Percentiles rank a stretch among this genome's conserved stretches.
These are phyloP conservation scores for Cucurbita maxima DNA, from an alignment of 306 rosid genomes.

Conservation along the genomic window DNA sequence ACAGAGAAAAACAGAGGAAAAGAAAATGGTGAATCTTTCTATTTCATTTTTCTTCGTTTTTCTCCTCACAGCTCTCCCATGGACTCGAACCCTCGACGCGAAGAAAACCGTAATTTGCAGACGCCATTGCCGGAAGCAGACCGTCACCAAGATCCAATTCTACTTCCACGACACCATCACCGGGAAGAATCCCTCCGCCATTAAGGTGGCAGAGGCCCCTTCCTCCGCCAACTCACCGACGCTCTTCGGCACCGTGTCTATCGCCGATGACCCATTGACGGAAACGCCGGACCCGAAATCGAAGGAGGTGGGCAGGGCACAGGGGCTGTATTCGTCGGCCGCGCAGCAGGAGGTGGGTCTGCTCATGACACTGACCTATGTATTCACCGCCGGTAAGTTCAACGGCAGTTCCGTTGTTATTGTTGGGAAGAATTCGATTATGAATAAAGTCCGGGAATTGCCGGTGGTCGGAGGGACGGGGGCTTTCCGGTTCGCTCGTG, in stretches of 20 bases:
- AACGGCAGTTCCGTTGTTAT: slow-evolving; percentile 48
- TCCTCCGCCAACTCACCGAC: slow-evolving; percentile 24
- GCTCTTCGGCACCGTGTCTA: slow-evolving; percentile 37
- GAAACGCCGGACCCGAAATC: slow-evolving; percentile 61
- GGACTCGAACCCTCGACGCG: slow-evolving; percentile 9
- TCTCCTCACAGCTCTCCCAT: neutral
- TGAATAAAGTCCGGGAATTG: slow-evolving; percentile 49
- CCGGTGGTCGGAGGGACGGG: slow-evolving; percentile 74
- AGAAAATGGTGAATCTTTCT: slow-evolving; percentile 25
- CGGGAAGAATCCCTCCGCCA: slow-evolving; percentile 48
- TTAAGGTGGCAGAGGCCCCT: slow-evolving; percentile 36
- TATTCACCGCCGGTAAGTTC: slow-evolving; percentile 39
- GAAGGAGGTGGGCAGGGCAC: slow-evolving; percentile 58
- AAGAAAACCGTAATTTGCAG: slow-evolving; percentile 22
- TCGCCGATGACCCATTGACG: slow-evolving; percentile 64
- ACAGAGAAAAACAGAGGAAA: too few species aligned
- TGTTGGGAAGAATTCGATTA: slow-evolving; percentile 38
- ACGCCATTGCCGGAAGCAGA: slow-evolving; percentile 15
- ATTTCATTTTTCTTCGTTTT: slow-evolving; percentile 1
- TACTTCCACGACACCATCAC: slow-evolving; percentile 70
- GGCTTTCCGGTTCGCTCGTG: slow-evolving; percentile 57
- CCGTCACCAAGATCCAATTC: slow-evolving; percentile 46
- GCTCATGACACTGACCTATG: slow-evolving; percentile 47
- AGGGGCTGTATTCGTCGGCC: slow-evolving; percentile 55
- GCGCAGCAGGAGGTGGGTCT: slow-evolving; percentile 47